phyloP scores from a whole-genome alignment of 2,329 filamentous ascomycete species.

The Colletotrichum euphorbiae region DNA sequence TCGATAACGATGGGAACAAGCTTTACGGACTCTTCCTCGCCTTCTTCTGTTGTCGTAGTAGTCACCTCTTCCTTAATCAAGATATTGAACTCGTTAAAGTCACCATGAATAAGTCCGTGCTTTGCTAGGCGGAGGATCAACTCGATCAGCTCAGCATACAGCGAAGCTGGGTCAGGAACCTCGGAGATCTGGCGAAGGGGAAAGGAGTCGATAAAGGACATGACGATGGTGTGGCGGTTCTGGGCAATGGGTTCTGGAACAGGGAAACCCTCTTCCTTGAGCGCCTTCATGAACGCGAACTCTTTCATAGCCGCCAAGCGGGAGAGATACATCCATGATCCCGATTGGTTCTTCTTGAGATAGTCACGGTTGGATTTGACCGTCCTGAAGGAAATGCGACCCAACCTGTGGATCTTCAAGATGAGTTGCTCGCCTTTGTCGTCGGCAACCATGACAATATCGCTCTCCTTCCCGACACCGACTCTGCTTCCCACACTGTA shows the following conservation, averaged over 20 bases:
- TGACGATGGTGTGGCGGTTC: slow-evolving; percentile 95
- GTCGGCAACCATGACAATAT: slow-evolving; percentile 93
- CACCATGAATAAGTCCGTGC: slow-evolving; percentile 93
- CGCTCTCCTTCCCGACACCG: slow-evolving; percentile 96
- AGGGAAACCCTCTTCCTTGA: slow-evolving; percentile 85
- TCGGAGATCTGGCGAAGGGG: slow-evolving; percentile 88
- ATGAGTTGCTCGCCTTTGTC: slow-evolving; percentile 81
- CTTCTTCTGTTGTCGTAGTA: slow-evolving; percentile 49
- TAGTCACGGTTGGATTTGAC: slow-evolving; percentile 98
- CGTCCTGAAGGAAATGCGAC: slow-evolving; percentile 95
- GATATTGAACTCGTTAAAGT: slow-evolving; percentile 99
- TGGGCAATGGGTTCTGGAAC: slow-evolving; percentile 90
- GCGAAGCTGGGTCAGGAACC: slow-evolving; percentile 83
- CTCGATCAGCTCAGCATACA: slow-evolving; percentile 92
- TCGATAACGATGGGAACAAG: slow-evolving; percentile 91
- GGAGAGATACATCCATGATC: slow-evolving; percentile 98
- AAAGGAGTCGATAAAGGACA: slow-evolving; percentile 93
- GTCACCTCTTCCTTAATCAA: slow-evolving; percentile 81
- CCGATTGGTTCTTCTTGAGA: slow-evolving; percentile 80
- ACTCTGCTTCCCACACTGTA: slow-evolving; percentile 96
- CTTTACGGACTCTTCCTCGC: slow-evolving; percentile 59
- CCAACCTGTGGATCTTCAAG: slow-evolving; percentile 95
- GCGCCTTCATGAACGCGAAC: slow-evolving; percentile 91
- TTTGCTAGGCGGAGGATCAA: slow-evolving; percentile 86
- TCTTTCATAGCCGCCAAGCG: slow-evolving; percentile 93